Conservation (phyloP, 345 rosid genomes). For the Raphanus raphanistrum region DNA sequence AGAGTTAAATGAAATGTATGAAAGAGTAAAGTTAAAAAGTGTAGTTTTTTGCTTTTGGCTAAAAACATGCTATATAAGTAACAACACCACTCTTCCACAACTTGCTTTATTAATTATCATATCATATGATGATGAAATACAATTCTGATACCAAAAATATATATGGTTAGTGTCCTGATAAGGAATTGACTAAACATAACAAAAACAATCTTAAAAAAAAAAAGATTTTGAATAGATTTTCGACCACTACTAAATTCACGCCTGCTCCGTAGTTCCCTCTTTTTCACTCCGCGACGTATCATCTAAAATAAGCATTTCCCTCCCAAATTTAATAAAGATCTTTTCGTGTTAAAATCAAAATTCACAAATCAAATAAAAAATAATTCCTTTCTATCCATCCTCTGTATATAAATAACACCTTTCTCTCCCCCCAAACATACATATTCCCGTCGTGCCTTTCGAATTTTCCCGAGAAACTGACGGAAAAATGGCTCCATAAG, state of each 20-base stretch:
- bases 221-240: not conserved
- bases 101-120: not conserved
- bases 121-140: not conserved
- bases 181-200: conserved; percentile 27
- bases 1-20: not conserved
- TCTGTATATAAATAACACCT: not conserved
- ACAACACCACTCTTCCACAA: conserved; percentile 25
- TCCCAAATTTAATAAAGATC: not conserved
- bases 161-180: not conserved
- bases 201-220: conserved; percentile 10
- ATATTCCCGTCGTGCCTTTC: not conserved
- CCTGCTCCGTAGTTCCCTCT: conserved; percentile 34
- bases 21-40: conserved; percentile 12
- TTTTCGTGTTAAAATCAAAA: not conserved
- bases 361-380: conserved; percentile 16
- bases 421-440: too few relatives aligned
- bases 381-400: not conserved
- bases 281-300: not conserved
- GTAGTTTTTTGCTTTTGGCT: conserved; percentile 13
- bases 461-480: conserved; percentile 32
- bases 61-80: conserved; percentile 11
- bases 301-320: not conserved
- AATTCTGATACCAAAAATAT: not conserved
- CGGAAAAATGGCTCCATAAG: conserved; percentile 39
- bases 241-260: conserved; percentile 34